Base-by-base conservation (phyloP, 75 land plant genomes). In the Selaginella moellendorffii region DNA sequence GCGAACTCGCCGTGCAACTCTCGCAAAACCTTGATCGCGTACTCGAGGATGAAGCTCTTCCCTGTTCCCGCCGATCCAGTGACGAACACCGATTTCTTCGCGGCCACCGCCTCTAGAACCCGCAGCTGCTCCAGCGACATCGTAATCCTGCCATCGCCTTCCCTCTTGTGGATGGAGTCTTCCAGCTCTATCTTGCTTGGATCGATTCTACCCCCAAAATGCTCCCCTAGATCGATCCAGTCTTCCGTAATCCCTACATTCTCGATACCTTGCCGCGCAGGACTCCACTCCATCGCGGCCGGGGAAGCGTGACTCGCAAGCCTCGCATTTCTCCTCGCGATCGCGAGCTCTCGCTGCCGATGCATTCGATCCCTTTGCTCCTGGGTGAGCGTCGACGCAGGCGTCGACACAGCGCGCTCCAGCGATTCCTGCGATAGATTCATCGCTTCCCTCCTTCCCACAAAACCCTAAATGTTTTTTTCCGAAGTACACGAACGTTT, bases 1-100 rank as follows among this genome's bases (percentile, higher is more conserved):
- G 26, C 5, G 0, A 60, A 30, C 2, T 28, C 24, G 2, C 74
- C 76, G 54, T 83, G 65, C 24, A 65, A 54, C 2, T 65, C 60
- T 29, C 54, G 68, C 1, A 86, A 69, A 20, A 29, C 30, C 30
- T 53, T 56, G 14, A 86, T 67, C 2, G 74, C 65, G 23, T 77
- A 46, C 31, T 68, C 42, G 27, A 86, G 65, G 52, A 86, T 42
- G n/a, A 72, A 65, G 52, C 76, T 82, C 59, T 85, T 82, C 2
- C 88, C 90, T 24, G 90, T 86, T n/a, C 90, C 90, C 9, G 90
- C 90, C 23, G 87, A 81, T 27, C 90, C 90, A 0, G 90, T 83
- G 0, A 86, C 60, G 62, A 86, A 86, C 25, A 86, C 80, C 30
- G 90, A 86, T 10, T 75, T 20, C 8, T 77, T 75, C 27, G 31